These are phyloP conservation scores for Exsudoporus frostii DNA, from an alignment of 768 basidiomycete species.

Conservation along the genomic window DNA sequence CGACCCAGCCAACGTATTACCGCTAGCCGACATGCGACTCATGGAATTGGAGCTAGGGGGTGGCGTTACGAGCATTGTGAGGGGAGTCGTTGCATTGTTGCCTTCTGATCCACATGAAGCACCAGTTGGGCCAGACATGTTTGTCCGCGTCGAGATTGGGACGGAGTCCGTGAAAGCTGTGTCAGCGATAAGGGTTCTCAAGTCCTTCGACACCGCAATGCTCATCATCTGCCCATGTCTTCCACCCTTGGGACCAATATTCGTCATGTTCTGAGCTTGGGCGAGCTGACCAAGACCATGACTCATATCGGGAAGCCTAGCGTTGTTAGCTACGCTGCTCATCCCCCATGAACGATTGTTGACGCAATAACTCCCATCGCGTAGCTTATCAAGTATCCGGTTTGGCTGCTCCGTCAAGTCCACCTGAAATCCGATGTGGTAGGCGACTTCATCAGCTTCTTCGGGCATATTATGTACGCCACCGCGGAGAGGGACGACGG, in stretches of 20 bases:
- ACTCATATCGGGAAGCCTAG: background rate
- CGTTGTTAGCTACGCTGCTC: background rate
- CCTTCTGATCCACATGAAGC: constrained; percentile 8
- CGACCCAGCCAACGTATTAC: constrained; percentile 25
- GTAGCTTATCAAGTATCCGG: constrained; percentile 74
- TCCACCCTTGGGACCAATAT: constrained; percentile 20
- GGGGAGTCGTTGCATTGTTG: constrained; percentile 10
- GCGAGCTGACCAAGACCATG: constrained; percentile 10
- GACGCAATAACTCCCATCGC: constrained; percentile 73
- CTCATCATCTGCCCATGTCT: constrained; percentile 27
- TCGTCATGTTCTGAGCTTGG: constrained; percentile 20
- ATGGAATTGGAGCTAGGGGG: constrained; percentile 15
- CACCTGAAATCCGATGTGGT: constrained; percentile 94
- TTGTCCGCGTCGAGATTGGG: constrained; percentile 41
- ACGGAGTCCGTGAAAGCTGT: constrained; percentile 47
- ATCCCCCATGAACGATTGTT: constrained; percentile 43
- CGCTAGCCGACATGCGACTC: constrained; percentile 8
- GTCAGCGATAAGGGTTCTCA: constrained; percentile 48
- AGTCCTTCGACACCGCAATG: constrained; percentile 47
- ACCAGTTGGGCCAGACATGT: constrained; percentile 29
- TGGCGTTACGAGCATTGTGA: constrained; percentile 19
- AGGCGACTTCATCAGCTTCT: constrained; percentile 70
- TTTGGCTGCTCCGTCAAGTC: constrained; percentile 86
- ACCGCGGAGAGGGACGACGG: constrained; percentile 81
- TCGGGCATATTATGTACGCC: constrained; percentile 45